Conservation (phyloP, 2,329 filamentous ascomycete genomes). For the Trichoderma cornu-damae region DNA sequence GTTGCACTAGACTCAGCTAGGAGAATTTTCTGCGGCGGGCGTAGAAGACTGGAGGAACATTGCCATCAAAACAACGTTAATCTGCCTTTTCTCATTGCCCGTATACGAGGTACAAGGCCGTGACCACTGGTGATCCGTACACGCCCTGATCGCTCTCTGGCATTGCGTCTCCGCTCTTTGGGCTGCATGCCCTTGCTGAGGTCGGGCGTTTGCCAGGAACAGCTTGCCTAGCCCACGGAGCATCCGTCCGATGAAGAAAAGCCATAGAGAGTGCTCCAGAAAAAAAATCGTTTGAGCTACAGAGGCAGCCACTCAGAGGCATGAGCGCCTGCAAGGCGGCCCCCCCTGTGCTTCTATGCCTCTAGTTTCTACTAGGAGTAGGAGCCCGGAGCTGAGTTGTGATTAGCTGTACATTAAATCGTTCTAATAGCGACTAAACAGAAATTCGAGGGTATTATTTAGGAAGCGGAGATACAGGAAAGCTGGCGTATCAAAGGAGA, state of each 20-base stretch:
- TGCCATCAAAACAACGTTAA: neutral
- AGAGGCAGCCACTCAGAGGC: constrained; percentile 9
- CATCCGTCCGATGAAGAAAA: constrained; percentile 13
- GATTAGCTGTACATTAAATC: constrained; percentile 8
- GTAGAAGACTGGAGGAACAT: neutral
- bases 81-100: no score
- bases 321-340: neutral
- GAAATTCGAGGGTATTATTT: neutral
- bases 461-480: neutral
- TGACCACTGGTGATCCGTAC: no score
- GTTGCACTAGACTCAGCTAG: neutral
- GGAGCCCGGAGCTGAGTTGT: constrained; percentile 8
- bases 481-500: neutral
- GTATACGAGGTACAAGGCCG: no score
- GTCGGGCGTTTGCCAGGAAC: constrained; percentile 7
- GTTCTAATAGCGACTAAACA: neutral
- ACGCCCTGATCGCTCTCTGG: constrained; percentile 1
- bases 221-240: constrained; percentile 7
- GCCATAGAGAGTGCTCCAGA: constrained; percentile 5
- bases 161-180: constrained; percentile 15
- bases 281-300: constrained; percentile 3
- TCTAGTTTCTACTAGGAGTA: constrained; percentile 9
- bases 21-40: neutral
- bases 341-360: constrained; percentile 10
- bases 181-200: constrained; percentile 9